Conservation (phyloP, 768 basidiomycete species). For the Lactifluus piperatus region DNA sequence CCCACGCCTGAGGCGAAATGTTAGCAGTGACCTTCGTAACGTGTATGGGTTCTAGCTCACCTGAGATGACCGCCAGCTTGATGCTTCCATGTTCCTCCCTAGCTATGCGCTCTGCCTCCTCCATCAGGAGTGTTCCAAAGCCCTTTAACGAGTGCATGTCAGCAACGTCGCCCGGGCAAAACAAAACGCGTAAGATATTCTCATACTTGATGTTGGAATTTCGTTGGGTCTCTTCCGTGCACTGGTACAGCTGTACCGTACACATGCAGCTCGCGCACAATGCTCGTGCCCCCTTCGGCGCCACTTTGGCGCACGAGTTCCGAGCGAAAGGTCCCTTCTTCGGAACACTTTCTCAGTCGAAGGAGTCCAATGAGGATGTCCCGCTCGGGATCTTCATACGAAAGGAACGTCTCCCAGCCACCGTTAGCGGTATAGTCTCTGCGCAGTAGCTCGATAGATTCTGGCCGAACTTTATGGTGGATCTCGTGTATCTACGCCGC, state of each 20-base stretch:
- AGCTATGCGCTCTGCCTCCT: constrained; percentile 97
- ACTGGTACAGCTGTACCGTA: constrained; percentile 98
- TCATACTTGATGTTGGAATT: constrained; percentile 87
- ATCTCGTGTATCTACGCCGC: constrained; percentile 85
- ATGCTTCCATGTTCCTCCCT: constrained; percentile 93
- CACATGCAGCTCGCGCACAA: constrained; percentile 93
- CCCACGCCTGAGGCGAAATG: constrained; percentile 62
- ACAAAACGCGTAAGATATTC: not conserved
- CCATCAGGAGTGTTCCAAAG: constrained; percentile 96
- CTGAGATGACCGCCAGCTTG: constrained; percentile 96
- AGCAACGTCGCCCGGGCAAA: constrained; percentile 2
- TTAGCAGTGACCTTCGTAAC: not conserved
- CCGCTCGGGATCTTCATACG: constrained; percentile 95
- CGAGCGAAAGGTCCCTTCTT: constrained; percentile 93
- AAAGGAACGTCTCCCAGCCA: constrained; percentile 99
- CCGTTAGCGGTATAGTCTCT: constrained; percentile 96
- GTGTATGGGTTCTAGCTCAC: constrained; percentile 33
- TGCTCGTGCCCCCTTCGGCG: constrained; percentile 74
- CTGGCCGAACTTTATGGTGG: constrained; percentile 93
- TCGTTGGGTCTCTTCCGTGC: constrained; percentile 94
- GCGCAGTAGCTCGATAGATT: constrained; percentile 89
- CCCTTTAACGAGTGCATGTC: constrained; percentile 44
- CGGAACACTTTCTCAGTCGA: constrained; percentile 88
- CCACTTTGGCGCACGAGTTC: constrained; percentile 67
- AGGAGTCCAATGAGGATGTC: constrained; percentile 94